Evolutionary conservation across 2,329 filamentous ascomycete genomes (phyloP).

Genomic region (Ophiostoma himal-ulmi): DNA sequence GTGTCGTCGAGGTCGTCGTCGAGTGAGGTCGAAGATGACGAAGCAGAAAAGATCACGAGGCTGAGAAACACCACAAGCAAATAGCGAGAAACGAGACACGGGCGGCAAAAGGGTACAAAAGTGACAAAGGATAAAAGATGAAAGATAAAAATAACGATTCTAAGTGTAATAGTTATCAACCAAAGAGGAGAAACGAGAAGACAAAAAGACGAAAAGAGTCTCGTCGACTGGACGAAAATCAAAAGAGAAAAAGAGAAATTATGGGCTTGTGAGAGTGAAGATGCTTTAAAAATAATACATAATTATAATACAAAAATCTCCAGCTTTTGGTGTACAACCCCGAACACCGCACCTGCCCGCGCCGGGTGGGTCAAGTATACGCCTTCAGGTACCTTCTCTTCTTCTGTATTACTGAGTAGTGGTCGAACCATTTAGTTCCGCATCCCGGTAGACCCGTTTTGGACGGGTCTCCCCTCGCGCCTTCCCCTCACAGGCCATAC

Average conservation of each 20-base stretch:
- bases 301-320: slow-evolving; percentile 8
- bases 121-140: not conserved
- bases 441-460: not conserved
- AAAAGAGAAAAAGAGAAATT: slow-evolving; percentile 16
- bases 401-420: not conserved
- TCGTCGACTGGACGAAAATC: not conserved
- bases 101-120: slow-evolving; percentile 10
- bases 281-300: not conserved
- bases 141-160: not conserved
- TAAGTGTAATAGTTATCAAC: not conserved
- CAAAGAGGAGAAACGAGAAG: not conserved
- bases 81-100: slow-evolving; percentile 1
- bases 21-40: not conserved
- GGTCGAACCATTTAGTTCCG: slow-evolving; percentile 3
- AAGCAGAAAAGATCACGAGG: slow-evolving; percentile 11
- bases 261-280: slow-evolving; percentile 9
- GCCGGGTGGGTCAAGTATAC: not conserved
- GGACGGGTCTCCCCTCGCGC: not conserved
- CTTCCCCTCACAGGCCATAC: not conserved
- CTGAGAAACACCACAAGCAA: not conserved
- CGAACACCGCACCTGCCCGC: slow-evolving; percentile 16
- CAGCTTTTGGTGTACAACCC: slow-evolving; percentile 10
- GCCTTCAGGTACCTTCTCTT: slow-evolving; percentile 1
- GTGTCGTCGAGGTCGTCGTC: not conserved
- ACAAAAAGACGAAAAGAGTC: slow-evolving; percentile 15